Evolutionary conservation across 208 protist species (phyloP).

Genomic region (Trypanosomatidae sp.): DNA sequence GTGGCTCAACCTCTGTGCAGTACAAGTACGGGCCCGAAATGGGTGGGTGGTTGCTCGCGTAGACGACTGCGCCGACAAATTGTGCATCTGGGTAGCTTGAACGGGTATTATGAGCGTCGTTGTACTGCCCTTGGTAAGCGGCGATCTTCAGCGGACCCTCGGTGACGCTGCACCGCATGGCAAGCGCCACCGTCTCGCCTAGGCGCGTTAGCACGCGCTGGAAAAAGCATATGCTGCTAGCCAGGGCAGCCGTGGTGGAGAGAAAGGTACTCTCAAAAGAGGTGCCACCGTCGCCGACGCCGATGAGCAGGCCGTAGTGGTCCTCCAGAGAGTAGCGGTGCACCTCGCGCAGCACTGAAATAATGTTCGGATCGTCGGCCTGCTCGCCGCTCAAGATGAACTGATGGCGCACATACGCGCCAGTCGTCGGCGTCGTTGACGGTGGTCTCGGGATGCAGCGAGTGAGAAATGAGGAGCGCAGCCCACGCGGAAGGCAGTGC

Average conservation of each 20-base stretch:
- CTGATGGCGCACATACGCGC: constrained; percentile 70
- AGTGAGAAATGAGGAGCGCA: constrained; percentile 63
- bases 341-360: constrained; percentile 76
- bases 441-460: constrained; percentile 62
- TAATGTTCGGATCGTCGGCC: constrained; percentile 46
- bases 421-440: constrained; percentile 47
- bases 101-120: constrained; percentile 76
- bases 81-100: constrained; percentile 78
- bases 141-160: constrained; percentile 65
- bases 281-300: constrained; percentile 61
- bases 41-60: constrained; percentile 66
- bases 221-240: constrained; percentile 79
- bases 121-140: constrained; percentile 85
- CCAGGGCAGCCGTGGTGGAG: constrained; percentile 69
- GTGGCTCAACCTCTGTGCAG: constrained; percentile 31
- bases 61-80: constrained; percentile 70
- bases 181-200: constrained; percentile 53
- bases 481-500: constrained; percentile 61
- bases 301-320: constrained; percentile 71
- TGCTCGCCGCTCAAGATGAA: constrained; percentile 52
- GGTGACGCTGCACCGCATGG: constrained; percentile 65
- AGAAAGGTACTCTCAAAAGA: constrained; percentile 78
- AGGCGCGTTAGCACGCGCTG: constrained; percentile 78
- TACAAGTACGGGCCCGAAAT: constrained; percentile 36
- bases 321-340: constrained; percentile 88